phyloP scores from a whole-genome alignment of 2,329 filamentous ascomycete genomes.

The Neofusicoccum ribis region DNA sequence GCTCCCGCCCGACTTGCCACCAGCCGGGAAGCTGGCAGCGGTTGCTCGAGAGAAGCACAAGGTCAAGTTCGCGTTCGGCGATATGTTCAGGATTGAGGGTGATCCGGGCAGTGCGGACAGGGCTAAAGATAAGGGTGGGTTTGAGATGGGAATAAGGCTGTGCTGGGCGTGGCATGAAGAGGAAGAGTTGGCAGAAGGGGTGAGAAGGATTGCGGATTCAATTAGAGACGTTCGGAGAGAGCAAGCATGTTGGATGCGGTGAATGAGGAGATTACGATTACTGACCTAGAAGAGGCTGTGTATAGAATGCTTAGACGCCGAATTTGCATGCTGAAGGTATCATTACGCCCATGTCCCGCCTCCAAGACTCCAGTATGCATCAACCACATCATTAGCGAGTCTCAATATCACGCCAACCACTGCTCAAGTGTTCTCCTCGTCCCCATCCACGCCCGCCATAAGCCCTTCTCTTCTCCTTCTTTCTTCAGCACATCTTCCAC shows the following conservation, averaged over 20 bases:
- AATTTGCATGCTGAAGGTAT: background rate
- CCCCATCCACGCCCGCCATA: constrained; percentile 29
- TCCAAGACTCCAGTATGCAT: background rate
- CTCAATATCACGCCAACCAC: constrained; percentile 11
- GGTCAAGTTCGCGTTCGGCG: constrained; percentile 67
- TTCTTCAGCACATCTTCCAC: constrained; percentile 26
- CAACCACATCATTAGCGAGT: too few species aligned
- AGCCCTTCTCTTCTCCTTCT: constrained; percentile 22
- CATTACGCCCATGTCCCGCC: background rate
- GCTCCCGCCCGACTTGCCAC: constrained; percentile 56
- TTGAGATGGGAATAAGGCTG: constrained; percentile 62
- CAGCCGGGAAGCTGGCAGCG: constrained; percentile 57
- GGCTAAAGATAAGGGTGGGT: constrained; percentile 45
- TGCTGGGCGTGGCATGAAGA: constrained; percentile 72
- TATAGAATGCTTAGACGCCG: background rate
- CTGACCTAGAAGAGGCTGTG: background rate
- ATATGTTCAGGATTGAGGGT: constrained; percentile 62
- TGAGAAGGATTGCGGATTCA: constrained; percentile 35
- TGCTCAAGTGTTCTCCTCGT: constrained; percentile 30
- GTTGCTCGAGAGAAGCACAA: constrained; percentile 63
- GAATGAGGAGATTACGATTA: background rate
- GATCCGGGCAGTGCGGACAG: constrained; percentile 34
- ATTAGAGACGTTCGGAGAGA: constrained; percentile 1
- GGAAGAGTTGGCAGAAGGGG: constrained; percentile 65
- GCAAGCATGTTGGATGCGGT: background rate